A percentile compares a stretch with the other conserved stretches of the same genome.
phyloP scores from a whole-genome alignment of 495 filamentous ascomycete species.

The Usnea hakonensis region DNA sequence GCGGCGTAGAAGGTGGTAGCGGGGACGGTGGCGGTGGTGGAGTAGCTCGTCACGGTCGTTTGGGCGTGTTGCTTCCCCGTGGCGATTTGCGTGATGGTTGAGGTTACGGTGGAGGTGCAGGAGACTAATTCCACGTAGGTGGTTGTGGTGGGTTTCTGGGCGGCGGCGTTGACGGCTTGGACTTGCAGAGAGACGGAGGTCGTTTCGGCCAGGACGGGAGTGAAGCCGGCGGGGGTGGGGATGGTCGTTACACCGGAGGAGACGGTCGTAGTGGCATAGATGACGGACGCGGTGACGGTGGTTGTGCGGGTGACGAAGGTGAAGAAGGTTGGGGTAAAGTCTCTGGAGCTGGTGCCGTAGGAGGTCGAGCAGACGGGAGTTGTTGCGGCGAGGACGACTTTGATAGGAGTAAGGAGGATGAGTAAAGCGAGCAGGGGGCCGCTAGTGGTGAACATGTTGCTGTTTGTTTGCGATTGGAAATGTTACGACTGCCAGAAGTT shows the following conservation, averaged over 20 bases:
- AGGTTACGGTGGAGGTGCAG: not conserved
- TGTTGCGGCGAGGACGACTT: not conserved
- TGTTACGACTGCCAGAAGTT: no score
- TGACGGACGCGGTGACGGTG: not conserved
- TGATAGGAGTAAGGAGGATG: not conserved
- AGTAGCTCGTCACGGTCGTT: not conserved
- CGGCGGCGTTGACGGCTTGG: not conserved
- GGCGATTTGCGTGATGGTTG: not conserved
- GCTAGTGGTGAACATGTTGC: no score
- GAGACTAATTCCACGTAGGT: not conserved
- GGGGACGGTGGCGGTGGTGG: not conserved
- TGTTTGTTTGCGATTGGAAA: no score
- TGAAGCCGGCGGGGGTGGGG: not conserved
- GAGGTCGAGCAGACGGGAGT: not conserved
- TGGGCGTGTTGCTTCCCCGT: not conserved
- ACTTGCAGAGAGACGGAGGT: not conserved
- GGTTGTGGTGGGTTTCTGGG: not conserved
- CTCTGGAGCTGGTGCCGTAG: not conserved
- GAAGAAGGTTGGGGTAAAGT: not conserved
- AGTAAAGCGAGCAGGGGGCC: no score
- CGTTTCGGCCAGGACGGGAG: not conserved
- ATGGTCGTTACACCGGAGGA: not conserved
- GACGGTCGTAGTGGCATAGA: not conserved
- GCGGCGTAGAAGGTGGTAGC: not conserved
- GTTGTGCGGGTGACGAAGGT: not conserved